Percentiles rank a stretch among this genome's conserved stretches.
Conservation (phyloP, 306 rosid species). For the Neltuma alba region DNA sequence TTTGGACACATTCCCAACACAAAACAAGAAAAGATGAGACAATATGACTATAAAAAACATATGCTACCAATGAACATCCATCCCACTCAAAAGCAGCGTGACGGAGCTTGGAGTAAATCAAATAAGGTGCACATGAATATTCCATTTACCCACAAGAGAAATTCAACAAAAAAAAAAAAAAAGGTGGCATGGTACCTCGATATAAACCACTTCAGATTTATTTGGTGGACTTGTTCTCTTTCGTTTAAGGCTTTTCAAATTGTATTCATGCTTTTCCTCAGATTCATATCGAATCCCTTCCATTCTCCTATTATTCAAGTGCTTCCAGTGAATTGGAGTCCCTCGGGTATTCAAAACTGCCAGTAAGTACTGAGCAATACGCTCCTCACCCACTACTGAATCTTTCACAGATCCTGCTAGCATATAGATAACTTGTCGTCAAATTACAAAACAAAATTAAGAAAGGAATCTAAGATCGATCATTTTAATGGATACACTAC, state of each 20-base stretch:
- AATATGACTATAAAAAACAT: background rate
- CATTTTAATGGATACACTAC: slow-evolving; percentile 41
- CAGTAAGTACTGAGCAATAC: slow-evolving; percentile 82
- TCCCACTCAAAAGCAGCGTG: slow-evolving; percentile 7
- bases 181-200: slow-evolving; percentile 59
- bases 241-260: slow-evolving; percentile 66
- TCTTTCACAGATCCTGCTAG: slow-evolving; percentile 90
- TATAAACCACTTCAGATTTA: slow-evolving; percentile 59
- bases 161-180: slow-evolving; percentile 13
- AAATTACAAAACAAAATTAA: slow-evolving; percentile 6
- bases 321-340: slow-evolving; percentile 86
- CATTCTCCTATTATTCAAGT: slow-evolving; percentile 59
- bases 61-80: background rate
- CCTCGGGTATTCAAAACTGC: slow-evolving; percentile 78
- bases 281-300: slow-evolving; percentile 59
- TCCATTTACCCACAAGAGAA: slow-evolving; percentile 12
- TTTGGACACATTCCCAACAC: slow-evolving; percentile 6
- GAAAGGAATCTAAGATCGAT: slow-evolving; percentile 4
- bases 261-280: slow-evolving; percentile 47
- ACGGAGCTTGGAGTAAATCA: slow-evolving; percentile 21
- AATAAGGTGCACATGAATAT: slow-evolving; percentile 6
- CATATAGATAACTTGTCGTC: background rate
- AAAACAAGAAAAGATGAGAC: slow-evolving; percentile 8
- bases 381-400: slow-evolving; percentile 89
- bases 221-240: slow-evolving; percentile 54